phyloP scores from a whole-genome alignment of 1,284 basidiomycete genomes.

The Pseudozyma sp. region DNA sequence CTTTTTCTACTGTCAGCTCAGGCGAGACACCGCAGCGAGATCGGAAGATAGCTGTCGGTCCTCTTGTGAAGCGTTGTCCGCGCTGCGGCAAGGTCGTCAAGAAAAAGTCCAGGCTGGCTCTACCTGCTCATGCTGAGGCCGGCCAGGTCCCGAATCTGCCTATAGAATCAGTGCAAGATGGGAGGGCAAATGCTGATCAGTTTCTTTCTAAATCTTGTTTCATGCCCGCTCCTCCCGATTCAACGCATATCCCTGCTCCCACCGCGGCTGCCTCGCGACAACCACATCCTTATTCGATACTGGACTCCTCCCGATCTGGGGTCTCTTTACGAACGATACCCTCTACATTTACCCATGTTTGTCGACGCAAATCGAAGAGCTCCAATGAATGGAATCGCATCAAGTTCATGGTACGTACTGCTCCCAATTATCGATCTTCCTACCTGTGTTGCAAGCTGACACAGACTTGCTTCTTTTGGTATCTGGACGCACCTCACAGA shows the following conservation, averaged over 20 bases:
- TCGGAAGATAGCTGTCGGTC: not conserved
- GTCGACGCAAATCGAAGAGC: conserved; percentile 76
- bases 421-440: not conserved
- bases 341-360: conserved; percentile 69
- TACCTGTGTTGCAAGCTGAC: not conserved
- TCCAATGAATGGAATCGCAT: conserved; percentile 74
- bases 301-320: conserved; percentile 5
- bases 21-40: not conserved
- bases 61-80: conserved; percentile 13
- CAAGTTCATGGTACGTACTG: conserved; percentile 73
- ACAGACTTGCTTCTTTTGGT: not conserved
- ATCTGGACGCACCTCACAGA: conserved; percentile 64
- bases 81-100: conserved; percentile 33
- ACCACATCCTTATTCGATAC: conserved; percentile 16
- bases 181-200: conserved; percentile 28
- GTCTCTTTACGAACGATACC: conserved; percentile 59
- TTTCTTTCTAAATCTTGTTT: conserved; percentile 16
- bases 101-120: not conserved
- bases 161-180: conserved; percentile 2
- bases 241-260: not conserved
- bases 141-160: conserved; percentile 9
- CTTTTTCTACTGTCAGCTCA: no score
- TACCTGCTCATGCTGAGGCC: not conserved
- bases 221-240: not conserved
- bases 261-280: conserved; percentile 2